Evolutionary conservation across 1,284 basidiomycete genomes (phyloP).

Genomic region (Cutaneotrichosporon mucoides): DNA sequence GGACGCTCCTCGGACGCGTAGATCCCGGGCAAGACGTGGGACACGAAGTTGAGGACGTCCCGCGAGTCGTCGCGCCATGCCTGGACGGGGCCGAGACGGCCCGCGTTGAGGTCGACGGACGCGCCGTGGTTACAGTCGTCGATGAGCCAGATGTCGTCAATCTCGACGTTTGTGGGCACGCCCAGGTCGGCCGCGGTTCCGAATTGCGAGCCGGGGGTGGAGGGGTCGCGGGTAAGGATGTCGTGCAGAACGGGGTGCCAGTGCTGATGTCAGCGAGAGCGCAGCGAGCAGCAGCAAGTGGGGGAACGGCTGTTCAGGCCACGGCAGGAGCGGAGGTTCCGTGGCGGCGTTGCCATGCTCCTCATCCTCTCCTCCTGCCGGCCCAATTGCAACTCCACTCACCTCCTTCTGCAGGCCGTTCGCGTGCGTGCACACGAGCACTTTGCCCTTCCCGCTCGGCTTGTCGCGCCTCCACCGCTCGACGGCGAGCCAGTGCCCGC

Average conservation of each 20-base stretch:
- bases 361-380: too few relatives aligned
- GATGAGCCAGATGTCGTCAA: constrained; percentile 76
- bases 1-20: constrained; percentile 4
- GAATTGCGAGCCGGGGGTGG: constrained; percentile 4
- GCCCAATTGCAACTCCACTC: constrained; percentile 21
- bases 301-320: too few relatives aligned
- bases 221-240: constrained; percentile 42
- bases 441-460: constrained; percentile 7
- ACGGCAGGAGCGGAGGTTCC: too few relatives aligned
- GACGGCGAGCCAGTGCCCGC: constrained; percentile 15
- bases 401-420: constrained; percentile 55
- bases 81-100: constrained; percentile 50
- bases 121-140: constrained; percentile 75
- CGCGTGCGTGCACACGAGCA: constrained; percentile 17
- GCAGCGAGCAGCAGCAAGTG: too few relatives aligned
- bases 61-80: constrained; percentile 46
- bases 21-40: constrained; percentile 38
- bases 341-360: too few relatives aligned
- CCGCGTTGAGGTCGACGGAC: constrained; percentile 62
- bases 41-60: constrained; percentile 50
- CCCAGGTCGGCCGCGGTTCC: constrained; percentile 5
- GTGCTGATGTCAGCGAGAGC: constrained; percentile 6
- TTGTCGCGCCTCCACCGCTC: constrained; percentile 14
- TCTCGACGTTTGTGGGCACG: constrained; percentile 9
- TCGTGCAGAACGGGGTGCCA: constrained; percentile 62